These are phyloP conservation scores for Delitschia confertaspora DNA, from an alignment of 495 filamentous ascomycete genomes.

Conservation along the genomic window DNA sequence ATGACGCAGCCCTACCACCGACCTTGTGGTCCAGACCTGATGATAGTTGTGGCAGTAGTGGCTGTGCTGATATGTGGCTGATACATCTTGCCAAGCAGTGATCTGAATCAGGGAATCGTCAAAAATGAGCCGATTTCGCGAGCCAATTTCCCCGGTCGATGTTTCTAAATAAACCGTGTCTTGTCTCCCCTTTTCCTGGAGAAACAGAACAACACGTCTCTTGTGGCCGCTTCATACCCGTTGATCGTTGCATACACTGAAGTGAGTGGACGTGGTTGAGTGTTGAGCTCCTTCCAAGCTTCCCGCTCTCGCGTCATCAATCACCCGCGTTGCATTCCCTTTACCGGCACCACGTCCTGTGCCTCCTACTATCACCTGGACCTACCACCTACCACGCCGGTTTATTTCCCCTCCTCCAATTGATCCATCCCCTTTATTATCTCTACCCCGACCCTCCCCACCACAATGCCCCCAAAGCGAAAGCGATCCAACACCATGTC, in stretches of 20 bases:
- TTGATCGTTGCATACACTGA: too few species aligned
- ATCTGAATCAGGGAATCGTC: slow-evolving; percentile 18
- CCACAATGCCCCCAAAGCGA: slow-evolving; percentile 25
- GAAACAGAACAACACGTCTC: too few species aligned
- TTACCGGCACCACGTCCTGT: not conserved
- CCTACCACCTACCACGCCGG: not conserved
- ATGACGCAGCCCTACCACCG: too few species aligned
- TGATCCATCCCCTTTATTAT: not conserved
- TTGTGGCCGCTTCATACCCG: too few species aligned
- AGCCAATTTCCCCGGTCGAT: too few species aligned
- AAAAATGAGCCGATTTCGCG: slow-evolving; percentile 2
- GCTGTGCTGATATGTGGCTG: too few species aligned
- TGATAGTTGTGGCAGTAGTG: too few species aligned
- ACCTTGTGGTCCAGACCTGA: too few species aligned
- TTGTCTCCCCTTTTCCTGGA: too few species aligned
- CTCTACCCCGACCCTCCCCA: not conserved
- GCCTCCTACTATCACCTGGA: not conserved
- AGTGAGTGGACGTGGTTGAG: too few species aligned
- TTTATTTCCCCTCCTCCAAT: not conserved
- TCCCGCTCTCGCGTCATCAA: slow-evolving; percentile 4
- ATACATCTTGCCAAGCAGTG: slow-evolving; percentile 4
- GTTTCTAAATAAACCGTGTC: too few species aligned
- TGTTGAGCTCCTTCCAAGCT: too few species aligned
- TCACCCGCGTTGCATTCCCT: not conserved
- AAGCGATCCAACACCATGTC: slow-evolving; percentile 23